Conservation (phyloP, 2,329 filamentous ascomycete genomes). For the Lasiodiplodia gonubiensis region DNA sequence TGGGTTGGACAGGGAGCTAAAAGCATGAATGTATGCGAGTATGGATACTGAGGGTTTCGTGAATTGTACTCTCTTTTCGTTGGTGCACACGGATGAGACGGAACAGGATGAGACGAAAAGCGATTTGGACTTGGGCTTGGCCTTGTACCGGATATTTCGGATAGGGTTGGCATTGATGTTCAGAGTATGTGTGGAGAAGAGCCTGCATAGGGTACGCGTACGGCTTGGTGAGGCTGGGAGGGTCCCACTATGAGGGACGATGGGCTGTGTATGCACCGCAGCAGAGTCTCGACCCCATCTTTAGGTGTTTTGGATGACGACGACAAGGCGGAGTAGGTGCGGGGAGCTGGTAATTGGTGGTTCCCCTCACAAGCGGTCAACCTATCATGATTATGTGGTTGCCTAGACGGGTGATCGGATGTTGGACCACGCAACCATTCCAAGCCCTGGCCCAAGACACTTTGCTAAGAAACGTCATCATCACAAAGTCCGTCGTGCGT, state of each 20-base stretch:
- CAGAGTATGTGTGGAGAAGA: no score
- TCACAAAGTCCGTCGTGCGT: not conserved
- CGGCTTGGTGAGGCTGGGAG: not conserved
- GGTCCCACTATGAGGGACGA: not conserved
- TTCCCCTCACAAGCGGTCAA: no score
- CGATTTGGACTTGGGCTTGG: not conserved
- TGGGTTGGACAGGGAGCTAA: not conserved
- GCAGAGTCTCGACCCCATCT: no score
- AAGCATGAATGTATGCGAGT: not conserved
- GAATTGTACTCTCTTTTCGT: not conserved
- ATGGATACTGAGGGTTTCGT: not conserved
- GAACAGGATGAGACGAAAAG: no score
- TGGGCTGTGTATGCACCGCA: not conserved
- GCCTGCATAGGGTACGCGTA: no score
- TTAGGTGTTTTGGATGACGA: not conserved
- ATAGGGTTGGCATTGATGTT: not conserved
- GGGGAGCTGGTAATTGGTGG: not conserved
- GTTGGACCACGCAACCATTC: not conserved
- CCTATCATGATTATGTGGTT: not conserved
- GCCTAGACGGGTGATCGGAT: not conserved
- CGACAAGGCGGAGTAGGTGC: not conserved
- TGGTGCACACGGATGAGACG: no score
- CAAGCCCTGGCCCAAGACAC: not conserved
- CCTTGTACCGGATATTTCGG: not conserved
- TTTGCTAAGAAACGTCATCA: not conserved